Percentiles rank a stretch among this genome's conserved stretches.
These are phyloP conservation scores for Schrenkiella parvula DNA, from an alignment of 345 rosid genomes.

Conservation along the genomic window DNA sequence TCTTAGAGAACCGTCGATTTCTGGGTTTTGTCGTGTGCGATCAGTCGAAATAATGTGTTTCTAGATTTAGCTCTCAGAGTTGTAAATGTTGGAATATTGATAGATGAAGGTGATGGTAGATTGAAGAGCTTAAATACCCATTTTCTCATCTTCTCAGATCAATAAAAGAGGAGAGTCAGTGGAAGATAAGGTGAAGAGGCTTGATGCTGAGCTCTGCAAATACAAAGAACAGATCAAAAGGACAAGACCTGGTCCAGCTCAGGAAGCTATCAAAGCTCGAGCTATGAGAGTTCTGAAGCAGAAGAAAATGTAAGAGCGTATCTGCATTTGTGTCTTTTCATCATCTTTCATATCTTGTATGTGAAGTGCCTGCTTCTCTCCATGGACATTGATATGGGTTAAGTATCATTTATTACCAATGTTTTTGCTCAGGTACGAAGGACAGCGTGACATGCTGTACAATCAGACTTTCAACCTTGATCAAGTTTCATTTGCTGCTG, in stretches of 20 bases:
- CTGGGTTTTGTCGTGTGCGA: not conserved
- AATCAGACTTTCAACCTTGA: slow-evolving; percentile 98
- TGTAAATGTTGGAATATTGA: not conserved
- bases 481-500: slow-evolving; percentile 99
- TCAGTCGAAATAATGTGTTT: not conserved
- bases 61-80: not conserved
- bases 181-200: slow-evolving; percentile 79
- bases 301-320: slow-evolving; percentile 64
- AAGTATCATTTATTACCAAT: no score
- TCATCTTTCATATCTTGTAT: not conserved
- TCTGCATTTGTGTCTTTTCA: no score
- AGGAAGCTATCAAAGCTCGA: slow-evolving; percentile 82
- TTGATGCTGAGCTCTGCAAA: slow-evolving; percentile 70
- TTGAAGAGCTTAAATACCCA: not conserved
- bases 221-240: slow-evolving; percentile 84
- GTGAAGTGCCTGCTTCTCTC: not conserved
- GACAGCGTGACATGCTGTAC: slow-evolving; percentile 94
- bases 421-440: slow-evolving; percentile 82
- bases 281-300: slow-evolving; percentile 93
- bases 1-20: not conserved
- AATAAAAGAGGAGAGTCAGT: slow-evolving; percentile 87
- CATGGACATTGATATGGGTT: no score
- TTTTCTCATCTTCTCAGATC: slow-evolving; percentile 40
- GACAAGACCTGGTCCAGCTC: slow-evolving; percentile 92
- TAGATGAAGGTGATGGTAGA: not conserved